phyloP scores from a whole-genome alignment of 2,329 filamentous ascomycete species.

The Verticillium klebahnii region DNA sequence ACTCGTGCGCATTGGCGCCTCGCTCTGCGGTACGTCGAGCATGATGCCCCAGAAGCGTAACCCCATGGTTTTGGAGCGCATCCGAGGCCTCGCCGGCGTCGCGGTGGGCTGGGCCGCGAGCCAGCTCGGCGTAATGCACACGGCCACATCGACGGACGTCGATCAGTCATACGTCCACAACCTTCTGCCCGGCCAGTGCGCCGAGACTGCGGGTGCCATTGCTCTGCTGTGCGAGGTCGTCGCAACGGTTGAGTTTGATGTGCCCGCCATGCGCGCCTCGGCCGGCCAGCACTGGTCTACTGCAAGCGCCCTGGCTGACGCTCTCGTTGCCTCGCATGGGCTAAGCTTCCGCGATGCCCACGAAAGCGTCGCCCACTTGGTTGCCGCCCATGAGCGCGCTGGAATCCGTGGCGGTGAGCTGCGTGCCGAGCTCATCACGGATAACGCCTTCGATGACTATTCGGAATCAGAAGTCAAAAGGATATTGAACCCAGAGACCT shows the following conservation, averaged over 20 bases:
- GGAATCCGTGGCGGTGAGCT: not conserved
- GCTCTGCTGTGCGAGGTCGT: constrained; percentile 7
- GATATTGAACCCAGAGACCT: not conserved
- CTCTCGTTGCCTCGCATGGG: constrained; percentile 5
- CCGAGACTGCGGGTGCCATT: constrained; percentile 5
- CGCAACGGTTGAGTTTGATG: constrained; percentile 1
- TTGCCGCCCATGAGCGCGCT: not conserved
- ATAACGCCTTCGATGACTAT: not conserved
- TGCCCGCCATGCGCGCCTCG: not conserved
- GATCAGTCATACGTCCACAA: constrained; percentile 4
- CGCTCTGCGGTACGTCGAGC: constrained; percentile 10
- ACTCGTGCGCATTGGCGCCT: constrained; percentile 5
- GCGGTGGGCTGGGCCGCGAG: constrained; percentile 5
- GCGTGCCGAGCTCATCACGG: not conserved
- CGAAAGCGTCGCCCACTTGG: constrained; percentile 6
- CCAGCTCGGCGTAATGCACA: constrained; percentile 1
- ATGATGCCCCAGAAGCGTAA: constrained; percentile 12
- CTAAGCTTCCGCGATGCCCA: constrained; percentile 9
- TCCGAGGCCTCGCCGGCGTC: constrained; percentile 7
- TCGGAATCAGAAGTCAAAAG: not conserved
- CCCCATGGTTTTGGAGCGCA: constrained; percentile 8
- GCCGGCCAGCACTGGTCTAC: constrained; percentile 8
- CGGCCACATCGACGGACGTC: constrained; percentile 4
- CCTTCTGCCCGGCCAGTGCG: not conserved
- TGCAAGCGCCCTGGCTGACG: constrained; percentile 8